Evolutionary conservation across 164 flowering plant genomes (phyloP).

Genomic region (Nelumbo lutea): DNA sequence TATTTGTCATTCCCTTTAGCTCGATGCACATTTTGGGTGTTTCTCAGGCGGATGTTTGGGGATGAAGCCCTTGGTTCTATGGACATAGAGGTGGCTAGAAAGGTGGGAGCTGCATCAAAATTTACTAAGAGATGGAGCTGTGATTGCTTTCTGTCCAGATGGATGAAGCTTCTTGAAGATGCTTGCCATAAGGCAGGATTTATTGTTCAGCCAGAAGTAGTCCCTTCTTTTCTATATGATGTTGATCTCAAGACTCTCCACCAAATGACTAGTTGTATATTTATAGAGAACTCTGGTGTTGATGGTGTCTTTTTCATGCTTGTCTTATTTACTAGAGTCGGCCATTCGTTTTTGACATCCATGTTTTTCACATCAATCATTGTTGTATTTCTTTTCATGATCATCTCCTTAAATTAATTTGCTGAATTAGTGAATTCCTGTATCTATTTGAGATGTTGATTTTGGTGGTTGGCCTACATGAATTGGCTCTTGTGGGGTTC

Average conservation of each 20-base stretch:
- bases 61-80: constrained; percentile 74
- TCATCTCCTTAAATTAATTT: no score
- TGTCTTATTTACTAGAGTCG: no score
- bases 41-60: constrained; percentile 78
- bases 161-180: constrained; percentile 63
- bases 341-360: no score
- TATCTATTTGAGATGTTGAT: no score
- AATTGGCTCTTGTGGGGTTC: no score
- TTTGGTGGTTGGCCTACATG: no score
- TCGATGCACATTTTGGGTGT: not conserved
- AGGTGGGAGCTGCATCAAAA: constrained; percentile 91
- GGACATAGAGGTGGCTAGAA: constrained; percentile 71
- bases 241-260: constrained; percentile 38
- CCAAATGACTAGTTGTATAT: no score
- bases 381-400: no score
- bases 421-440: no score
- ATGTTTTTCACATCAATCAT: no score
- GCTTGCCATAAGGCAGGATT: constrained; percentile 71
- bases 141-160: constrained; percentile 77
- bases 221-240: constrained; percentile 55
- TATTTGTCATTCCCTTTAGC: not conserved
- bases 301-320: no score
- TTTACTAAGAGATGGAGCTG: constrained; percentile 95
- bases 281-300: no score
- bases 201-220: constrained; percentile 41